phyloP scores from a whole-genome alignment of 2,329 filamentous ascomycete genomes.

The Calonectria pseudoturangicola region DNA sequence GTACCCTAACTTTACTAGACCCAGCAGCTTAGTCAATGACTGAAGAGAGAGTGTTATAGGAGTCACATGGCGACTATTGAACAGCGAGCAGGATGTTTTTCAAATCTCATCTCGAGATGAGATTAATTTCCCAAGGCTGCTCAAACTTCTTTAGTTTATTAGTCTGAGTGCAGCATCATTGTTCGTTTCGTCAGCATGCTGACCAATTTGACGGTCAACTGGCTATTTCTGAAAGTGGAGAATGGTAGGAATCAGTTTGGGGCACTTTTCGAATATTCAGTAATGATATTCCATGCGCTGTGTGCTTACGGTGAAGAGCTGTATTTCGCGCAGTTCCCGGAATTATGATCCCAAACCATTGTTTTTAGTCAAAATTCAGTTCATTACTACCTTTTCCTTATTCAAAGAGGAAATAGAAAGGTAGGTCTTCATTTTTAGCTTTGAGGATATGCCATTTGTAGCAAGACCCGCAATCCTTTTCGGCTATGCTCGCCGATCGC shows the following conservation, averaged over 20 bases:
- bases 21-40: not conserved
- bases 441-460: not conserved
- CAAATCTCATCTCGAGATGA: not conserved
- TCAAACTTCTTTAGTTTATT: not conserved
- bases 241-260: not conserved
- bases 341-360: no score
- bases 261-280: not conserved
- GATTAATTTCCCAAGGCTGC: not conserved
- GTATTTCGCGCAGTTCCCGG: not conserved
- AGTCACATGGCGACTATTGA: not conserved
- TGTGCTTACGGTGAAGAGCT: not conserved
- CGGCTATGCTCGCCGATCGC: not conserved
- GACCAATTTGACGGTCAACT: not conserved
- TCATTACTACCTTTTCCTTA: not conserved
- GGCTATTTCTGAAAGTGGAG: not conserved
- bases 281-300: not conserved
- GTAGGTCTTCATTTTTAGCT: not conserved
- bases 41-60: not conserved
- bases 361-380: not conserved
- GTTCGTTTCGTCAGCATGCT: not conserved
- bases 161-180: not conserved
- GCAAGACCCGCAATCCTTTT: slow-evolving; percentile 2
- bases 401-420: not conserved
- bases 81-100: not conserved
- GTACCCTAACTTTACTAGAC: not conserved